phyloP scores from a whole-genome alignment of 371 early-diverging fungal genomes.

The Quaeritorhiza haematococci region DNA sequence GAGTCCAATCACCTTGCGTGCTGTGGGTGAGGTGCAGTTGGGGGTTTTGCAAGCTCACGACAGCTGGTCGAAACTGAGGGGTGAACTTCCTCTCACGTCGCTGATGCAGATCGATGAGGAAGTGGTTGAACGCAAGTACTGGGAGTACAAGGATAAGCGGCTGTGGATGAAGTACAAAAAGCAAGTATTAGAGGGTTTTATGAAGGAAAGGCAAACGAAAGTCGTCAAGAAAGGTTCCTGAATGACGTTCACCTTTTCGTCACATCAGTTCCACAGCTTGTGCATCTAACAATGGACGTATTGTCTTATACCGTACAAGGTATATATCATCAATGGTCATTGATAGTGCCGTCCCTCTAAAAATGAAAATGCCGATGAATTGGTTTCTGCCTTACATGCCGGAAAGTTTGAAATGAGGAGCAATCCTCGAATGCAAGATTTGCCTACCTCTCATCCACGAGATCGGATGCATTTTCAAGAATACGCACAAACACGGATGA shows the following conservation, averaged over 20 bases:
- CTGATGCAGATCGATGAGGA: not conserved
- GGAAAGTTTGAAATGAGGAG: not conserved
- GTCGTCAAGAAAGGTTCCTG: not conserved
- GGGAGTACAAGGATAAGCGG: not conserved
- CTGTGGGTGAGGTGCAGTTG: constrained; percentile 8
- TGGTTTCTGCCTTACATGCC: not conserved
- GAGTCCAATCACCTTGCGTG: constrained; percentile 9
- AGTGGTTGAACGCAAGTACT: not conserved
- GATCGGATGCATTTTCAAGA: constrained; percentile 51
- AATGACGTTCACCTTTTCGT: too few relatives aligned
- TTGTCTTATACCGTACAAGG: constrained; percentile 47
- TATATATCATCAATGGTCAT: constrained; percentile 43
- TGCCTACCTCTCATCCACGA: constrained; percentile 39
- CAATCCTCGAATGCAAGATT: not conserved
- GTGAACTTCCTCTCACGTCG: constrained; percentile 2
- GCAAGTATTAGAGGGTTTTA: not conserved
- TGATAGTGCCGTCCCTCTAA: constrained; percentile 23
- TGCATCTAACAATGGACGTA: constrained; percentile 39
- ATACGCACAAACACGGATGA: constrained; percentile 69
- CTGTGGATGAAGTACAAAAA: not conserved
- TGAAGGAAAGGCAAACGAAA: not conserved
- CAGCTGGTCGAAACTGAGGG: constrained; percentile 11
- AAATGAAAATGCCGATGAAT: not conserved
- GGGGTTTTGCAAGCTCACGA: constrained; percentile 17
- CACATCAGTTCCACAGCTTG: not conserved